Evolutionary conservation across 257 asterid species (phyloP).

Genomic region (Solanum pinnatisectum): DNA sequence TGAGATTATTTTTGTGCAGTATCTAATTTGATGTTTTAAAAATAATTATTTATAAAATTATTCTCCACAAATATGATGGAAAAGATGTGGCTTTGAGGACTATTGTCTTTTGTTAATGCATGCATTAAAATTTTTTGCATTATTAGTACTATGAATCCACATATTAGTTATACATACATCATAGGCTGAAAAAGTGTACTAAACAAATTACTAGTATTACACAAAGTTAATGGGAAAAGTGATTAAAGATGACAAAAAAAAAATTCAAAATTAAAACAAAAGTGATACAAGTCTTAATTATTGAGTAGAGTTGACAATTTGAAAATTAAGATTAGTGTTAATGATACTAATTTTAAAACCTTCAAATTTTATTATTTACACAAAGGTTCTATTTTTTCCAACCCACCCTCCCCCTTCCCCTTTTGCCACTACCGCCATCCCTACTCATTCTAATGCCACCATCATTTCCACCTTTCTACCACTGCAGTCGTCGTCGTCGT

Average conservation of each 20-base stretch:
- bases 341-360: neutral
- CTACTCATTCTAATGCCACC: neutral
- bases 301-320: neutral
- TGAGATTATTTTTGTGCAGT: neutral
- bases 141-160: neutral
- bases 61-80: neutral
- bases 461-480: neutral
- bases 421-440: neutral
- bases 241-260: neutral
- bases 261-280: no score
- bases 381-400: neutral
- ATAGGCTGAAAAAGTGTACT: no score
- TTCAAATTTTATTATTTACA: neutral
- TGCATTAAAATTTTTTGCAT: neutral
- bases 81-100: neutral
- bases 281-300: no score
- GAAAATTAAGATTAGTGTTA: neutral
- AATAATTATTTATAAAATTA: no score
- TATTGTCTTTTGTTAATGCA: no score
- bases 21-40: no score
- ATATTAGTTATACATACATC: neutral
- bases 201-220: neutral
- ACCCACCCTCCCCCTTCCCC: neutral
- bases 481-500: rapidly evolving
- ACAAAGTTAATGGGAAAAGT: neutral